Conservation (phyloP, 352 stramenopile species). For the Globisporangium paroecandrum region DNA sequence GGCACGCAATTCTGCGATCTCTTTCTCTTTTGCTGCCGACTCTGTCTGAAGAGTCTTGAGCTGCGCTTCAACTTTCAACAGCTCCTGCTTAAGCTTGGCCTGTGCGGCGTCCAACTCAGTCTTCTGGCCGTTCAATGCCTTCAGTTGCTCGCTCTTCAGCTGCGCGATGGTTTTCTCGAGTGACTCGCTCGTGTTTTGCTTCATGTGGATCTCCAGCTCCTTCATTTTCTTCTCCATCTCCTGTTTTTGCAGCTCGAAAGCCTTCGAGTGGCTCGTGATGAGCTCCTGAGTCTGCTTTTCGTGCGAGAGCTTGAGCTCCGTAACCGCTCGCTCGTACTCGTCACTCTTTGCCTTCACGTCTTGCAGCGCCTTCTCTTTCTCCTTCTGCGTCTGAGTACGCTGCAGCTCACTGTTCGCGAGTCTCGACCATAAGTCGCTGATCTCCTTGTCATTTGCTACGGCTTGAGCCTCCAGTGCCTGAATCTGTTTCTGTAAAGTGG, state of each 20-base stretch:
- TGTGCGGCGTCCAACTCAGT: not conserved
- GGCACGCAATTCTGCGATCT: constrained; percentile 17
- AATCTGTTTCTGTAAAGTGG: constrained; percentile 16
- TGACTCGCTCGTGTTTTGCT: constrained; percentile 10
- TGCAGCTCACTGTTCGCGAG: constrained; percentile 20
- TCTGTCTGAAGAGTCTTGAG: constrained; percentile 12
- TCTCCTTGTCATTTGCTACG: constrained; percentile 18
- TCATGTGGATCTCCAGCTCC: constrained; percentile 22
- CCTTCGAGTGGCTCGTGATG: constrained; percentile 19
- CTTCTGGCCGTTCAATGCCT: constrained; percentile 4
- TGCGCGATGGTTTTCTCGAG: constrained; percentile 14
- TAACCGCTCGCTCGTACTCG: constrained; percentile 6
- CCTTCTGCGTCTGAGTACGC: constrained; percentile 13
- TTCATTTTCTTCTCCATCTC: constrained; percentile 20
- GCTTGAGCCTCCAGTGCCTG: constrained; percentile 22
- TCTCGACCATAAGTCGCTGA: constrained; percentile 14
- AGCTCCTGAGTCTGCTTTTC: constrained; percentile 22
- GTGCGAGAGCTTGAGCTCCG: constrained; percentile 22
- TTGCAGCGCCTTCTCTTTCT: constrained; percentile 17
- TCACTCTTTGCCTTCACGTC: constrained; percentile 16
- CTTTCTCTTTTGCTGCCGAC: constrained; percentile 2
- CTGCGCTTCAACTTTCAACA: constrained; percentile 16
- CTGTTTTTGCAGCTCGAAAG: constrained; percentile 17
- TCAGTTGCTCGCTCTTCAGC: constrained; percentile 10
- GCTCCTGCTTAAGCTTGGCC: constrained; percentile 7